These are phyloP conservation scores for Dimargaris cristalligena DNA, from an alignment of 192 early-diverging fungal species.

Conservation along the genomic window DNA sequence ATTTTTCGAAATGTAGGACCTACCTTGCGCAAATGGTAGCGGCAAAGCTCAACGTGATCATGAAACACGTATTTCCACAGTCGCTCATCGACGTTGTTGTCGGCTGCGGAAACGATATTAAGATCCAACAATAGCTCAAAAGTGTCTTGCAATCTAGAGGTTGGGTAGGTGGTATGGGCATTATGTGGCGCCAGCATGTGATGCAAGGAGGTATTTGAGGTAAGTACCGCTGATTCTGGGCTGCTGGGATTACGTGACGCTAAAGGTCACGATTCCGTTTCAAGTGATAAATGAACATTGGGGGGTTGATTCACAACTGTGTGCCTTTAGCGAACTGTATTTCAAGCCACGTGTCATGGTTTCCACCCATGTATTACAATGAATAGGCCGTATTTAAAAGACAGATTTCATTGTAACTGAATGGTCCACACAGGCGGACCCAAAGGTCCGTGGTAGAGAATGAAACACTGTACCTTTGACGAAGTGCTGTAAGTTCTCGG, in stretches of 20 bases:
- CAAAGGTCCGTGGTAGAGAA: background rate
- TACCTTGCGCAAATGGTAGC: slow-evolving; percentile 4
- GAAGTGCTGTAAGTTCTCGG: background rate
- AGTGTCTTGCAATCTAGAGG: background rate
- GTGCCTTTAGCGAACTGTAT: too few relatives aligned
- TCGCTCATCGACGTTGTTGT: slow-evolving; percentile 9
- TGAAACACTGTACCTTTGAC: background rate
- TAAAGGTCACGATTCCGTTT: too few relatives aligned
- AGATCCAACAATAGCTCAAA: background rate
- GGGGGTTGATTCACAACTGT: too few relatives aligned
- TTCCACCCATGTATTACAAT: too few relatives aligned
- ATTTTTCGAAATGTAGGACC: background rate
- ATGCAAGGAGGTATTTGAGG: background rate
- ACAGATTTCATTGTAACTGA: background rate
- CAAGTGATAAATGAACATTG: too few relatives aligned
- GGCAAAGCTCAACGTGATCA: slow-evolving; percentile 9
- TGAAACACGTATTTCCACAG: slow-evolving; percentile 10
- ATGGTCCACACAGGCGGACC: background rate
- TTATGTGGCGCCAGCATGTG: background rate
- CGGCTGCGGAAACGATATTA: background rate
- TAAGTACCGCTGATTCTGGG: background rate
- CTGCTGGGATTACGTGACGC: too few relatives aligned
- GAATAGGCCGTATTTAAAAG: too few relatives aligned
- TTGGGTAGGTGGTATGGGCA: background rate
- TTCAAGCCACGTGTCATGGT: too few relatives aligned